Base-by-base conservation (phyloP, 768 basidiomycete genomes). In the Serpula lacrymans region DNA sequence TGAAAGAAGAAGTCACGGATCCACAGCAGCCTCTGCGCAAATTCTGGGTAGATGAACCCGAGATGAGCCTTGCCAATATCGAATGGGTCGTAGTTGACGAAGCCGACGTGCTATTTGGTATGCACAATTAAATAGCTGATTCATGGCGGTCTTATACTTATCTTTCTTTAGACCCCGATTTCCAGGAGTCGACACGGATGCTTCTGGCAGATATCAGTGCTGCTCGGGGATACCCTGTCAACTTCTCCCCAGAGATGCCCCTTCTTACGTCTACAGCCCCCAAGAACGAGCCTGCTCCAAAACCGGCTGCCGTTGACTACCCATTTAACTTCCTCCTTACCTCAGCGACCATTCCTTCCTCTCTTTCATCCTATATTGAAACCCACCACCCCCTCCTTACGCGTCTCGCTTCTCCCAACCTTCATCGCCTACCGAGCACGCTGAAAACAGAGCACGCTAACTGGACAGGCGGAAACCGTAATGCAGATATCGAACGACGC, bases 1-100 rank as follows among this genome's bases (percentile, higher is more conserved):
- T 39, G 23, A 58, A 65, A 45, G 59, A 64, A 34, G 65, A 68
- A 25, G 17, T 11, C 1, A 17, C 29, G 5, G 43, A 49, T 20
- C 41, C 65, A 51, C 49, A 48, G 57, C 53, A 58, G 39, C 18
- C 36, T 16, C 37, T 23, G 28, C 55, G 55, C 16, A 57, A 59
- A 60, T 75, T 47, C 46, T 69, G 60, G 70, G 71, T 50, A 50
- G 70, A 70, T 16, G 65, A 72, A 33, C 72, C 78, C 4, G 71
- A 81, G 52, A 73, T 88, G 63, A 73, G 80, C 2, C 62, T 91
- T 17, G 72, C 71, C 37, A 74, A 78, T 35, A 67, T 94, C 1
- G 89, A 95, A 52, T 95, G 90, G 90, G 83, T 95, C 5, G 71
- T 94, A 3, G 68, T 95, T 1, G 93, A 96, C 46, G 92, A 96